A percentile compares a stretch with the other conserved stretches of the same genome.
phyloP scores from a whole-genome alignment of 108 stramenopile genomes.

The Nitzschia palea region DNA sequence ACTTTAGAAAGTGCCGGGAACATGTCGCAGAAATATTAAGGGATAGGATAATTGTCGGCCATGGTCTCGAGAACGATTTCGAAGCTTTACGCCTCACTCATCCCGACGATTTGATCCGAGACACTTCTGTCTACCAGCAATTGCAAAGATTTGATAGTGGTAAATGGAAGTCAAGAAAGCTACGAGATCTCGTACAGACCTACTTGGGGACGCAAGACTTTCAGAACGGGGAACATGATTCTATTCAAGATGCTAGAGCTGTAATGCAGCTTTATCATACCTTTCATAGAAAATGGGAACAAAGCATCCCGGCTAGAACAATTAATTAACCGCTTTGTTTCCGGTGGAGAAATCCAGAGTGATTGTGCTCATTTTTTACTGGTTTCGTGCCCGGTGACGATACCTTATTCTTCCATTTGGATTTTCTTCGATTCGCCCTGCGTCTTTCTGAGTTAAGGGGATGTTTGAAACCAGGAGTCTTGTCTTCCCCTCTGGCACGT shows the following conservation, averaged over 20 bases:
- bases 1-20: slow-evolving; percentile 68
- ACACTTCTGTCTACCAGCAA: slow-evolving; percentile 90
- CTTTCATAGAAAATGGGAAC: slow-evolving; percentile 72
- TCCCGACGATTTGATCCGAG: slow-evolving; percentile 74
- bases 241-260: slow-evolving; percentile 79
- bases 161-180: slow-evolving; percentile 87
- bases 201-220: slow-evolving; percentile 57
- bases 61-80: slow-evolving; percentile 95
- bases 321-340: slow-evolving; percentile 1
- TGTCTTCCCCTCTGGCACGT: slow-evolving; percentile 39
- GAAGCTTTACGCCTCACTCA: slow-evolving; percentile 86
- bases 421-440: slow-evolving; percentile 83
- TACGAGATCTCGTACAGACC: slow-evolving; percentile 83
- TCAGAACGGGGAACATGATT: slow-evolving; percentile 74
- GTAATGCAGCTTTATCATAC: slow-evolving; percentile 82
- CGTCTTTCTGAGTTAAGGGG: slow-evolving; percentile 86
- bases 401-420: slow-evolving; percentile 43
- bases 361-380: slow-evolving; percentile 24
- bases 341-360: slow-evolving; percentile 24
- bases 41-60: slow-evolving; percentile 94
- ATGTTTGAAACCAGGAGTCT: slow-evolving; percentile 44
- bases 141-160: slow-evolving; percentile 75
- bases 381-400: neutral
- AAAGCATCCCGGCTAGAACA: neutral
- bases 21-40: slow-evolving; percentile 68